Base-by-base conservation (phyloP, 176 grass and related monocot species). In the Hordeum marinum region DNA sequence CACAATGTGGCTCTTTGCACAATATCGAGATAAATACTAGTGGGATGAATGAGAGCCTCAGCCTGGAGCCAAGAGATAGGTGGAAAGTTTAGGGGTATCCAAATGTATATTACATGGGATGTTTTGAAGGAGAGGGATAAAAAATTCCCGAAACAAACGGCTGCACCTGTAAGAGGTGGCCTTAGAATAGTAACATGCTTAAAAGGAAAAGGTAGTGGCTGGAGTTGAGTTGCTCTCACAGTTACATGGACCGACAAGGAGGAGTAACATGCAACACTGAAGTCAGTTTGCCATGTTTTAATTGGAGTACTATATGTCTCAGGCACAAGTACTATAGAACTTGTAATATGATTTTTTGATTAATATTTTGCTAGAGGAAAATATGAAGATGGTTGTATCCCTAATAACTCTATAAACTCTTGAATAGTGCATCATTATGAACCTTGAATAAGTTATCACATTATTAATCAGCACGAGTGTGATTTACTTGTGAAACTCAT, bases 321-420 rank as follows among this genome's bases (percentile, higher is more conserved):
- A 40, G 41, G 25, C 68, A 7, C 8, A 14, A 73, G 70, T 73
- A 55, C 52, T 82, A 72, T 61, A 79, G 35, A 85, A 48, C 27
- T 48, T 72, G 14, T 20, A 60, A 36, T 48, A n/a, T 42, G 24
- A 59, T 39, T 23, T 76, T 35, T 11, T 68, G 5, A 68, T 60
- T 32, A 17, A 55, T 55, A 10, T 73, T 59, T 26, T 34, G 37
- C 45, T 36, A 15, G 79, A 87, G 46, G 48, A 20, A 76, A 77
- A 82, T 29, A 61, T 70, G 63, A 55, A 77, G 14, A 87, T 82
- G 85, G 45, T 59, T 45, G 25, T 37, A 77, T 59, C 64, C 63
- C 29, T 77, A 62, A 7, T 42, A 76, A 59, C 61, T 48, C 50
- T 82, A 75, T 46, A 54, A 82, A 70, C 50, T 77, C 71, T 77